Evolutionary conservation across 768 basidiomycete species (phyloP).

Genomic region (Kwoniella pini): DNA sequence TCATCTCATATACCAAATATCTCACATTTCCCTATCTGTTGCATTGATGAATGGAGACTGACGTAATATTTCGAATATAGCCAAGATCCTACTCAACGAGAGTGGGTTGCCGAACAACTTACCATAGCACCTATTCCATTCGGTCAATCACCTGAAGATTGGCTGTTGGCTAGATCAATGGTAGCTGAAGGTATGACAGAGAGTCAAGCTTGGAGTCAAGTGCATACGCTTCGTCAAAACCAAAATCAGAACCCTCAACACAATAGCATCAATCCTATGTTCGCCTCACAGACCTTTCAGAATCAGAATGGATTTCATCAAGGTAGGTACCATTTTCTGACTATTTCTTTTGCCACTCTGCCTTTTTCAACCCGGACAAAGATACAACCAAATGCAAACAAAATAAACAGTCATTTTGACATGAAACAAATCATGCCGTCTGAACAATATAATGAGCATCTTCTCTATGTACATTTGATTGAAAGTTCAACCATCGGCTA

Average conservation of each 20-base stretch:
- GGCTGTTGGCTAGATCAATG: constrained; percentile 30
- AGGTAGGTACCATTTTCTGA: constrained; percentile 14
- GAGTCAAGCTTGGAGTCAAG: constrained; percentile 25
- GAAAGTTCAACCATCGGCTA: too few relatives aligned
- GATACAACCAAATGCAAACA: background rate
- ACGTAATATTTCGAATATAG: constrained; percentile 4
- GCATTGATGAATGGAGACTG: background rate
- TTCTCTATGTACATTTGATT: background rate
- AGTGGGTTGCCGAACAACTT: constrained; percentile 20
- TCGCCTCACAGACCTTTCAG: background rate
- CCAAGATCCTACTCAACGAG: constrained; percentile 14
- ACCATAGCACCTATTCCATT: constrained; percentile 9
- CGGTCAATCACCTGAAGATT: constrained; percentile 27
- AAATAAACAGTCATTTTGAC: too few relatives aligned
- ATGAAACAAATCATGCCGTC: too few relatives aligned
- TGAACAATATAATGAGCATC: background rate
- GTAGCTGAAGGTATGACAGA: constrained; percentile 28
- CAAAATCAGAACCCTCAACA: constrained; percentile 5
- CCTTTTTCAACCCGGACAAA: too few relatives aligned
- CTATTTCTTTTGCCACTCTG: too few relatives aligned
- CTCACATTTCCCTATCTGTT: too few relatives aligned
- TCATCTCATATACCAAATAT: background rate
- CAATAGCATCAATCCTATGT: background rate
- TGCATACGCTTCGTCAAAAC: constrained; percentile 3
- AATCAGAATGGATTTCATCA: constrained; percentile 6